Conservation (phyloP, 345 rosid genomes). For the Salix viminalis region DNA sequence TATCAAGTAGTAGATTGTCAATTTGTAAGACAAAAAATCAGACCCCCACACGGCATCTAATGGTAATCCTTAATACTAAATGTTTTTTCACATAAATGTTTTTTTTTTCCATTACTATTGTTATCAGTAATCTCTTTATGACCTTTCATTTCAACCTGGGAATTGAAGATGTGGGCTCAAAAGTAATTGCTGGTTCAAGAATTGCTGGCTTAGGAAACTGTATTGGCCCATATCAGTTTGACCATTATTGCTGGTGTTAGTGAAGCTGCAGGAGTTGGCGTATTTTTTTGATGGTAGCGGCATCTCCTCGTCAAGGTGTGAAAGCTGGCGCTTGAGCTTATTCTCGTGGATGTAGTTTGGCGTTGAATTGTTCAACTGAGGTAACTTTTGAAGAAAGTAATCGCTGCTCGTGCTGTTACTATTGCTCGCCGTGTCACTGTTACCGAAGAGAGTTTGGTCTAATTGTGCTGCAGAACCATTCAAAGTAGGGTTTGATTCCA, state of each 20-base stretch:
- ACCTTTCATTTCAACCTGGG: constrained; percentile 36
- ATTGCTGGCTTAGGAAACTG: constrained; percentile 41
- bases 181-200: constrained; percentile 49
- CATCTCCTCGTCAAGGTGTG: constrained; percentile 36
- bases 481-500: constrained; percentile 30
- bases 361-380: constrained; percentile 39
- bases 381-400: constrained; percentile 50
- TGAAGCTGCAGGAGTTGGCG: constrained; percentile 44
- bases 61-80: not conserved
- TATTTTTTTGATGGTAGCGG: constrained; percentile 42
- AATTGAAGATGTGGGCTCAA: constrained; percentile 52
- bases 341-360: constrained; percentile 25
- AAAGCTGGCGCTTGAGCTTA: constrained; percentile 51
- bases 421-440: not conserved
- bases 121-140: not conserved
- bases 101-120: not conserved
- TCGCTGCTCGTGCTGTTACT: constrained; percentile 3
- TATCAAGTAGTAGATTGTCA: constrained; percentile 6
- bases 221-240: constrained; percentile 41
- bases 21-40: constrained; percentile 5
- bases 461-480: not conserved
- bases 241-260: constrained; percentile 21
- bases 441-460: constrained; percentile 25
- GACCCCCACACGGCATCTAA: not conserved
- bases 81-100: not conserved